phyloP scores from a whole-genome alignment of 140 eudicot genomes.

The Cichorium intybus region DNA sequence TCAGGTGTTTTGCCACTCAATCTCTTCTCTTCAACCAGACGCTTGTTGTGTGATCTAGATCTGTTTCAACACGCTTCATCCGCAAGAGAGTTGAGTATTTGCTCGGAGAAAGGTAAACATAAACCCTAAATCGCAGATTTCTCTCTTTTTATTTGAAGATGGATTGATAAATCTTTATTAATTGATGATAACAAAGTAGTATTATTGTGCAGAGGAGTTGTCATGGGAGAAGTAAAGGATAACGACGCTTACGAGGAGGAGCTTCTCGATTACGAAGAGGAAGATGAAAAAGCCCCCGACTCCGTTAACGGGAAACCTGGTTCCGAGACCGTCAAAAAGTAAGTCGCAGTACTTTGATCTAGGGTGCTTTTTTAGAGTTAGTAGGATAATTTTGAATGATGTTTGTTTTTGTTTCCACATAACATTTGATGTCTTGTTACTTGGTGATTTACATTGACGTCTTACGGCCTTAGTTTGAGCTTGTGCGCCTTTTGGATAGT shows the following conservation, averaged over 20 bases:
- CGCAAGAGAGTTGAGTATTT: neutral
- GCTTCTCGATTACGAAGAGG: slow-evolving; percentile 93
- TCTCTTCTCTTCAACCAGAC: neutral
- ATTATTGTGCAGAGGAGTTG: slow-evolving; percentile 7
- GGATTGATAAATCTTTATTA: neutral
- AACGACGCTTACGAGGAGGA: slow-evolving; percentile 91
- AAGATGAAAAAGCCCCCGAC: slow-evolving; percentile 82
- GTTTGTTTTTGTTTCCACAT: neutral
- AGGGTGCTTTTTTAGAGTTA: neutral
- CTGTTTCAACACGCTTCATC: neutral
- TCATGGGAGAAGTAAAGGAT: slow-evolving; percentile 79
- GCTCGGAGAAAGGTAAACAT: slow-evolving; percentile 21
- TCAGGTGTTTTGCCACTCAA: slow-evolving; percentile 16
- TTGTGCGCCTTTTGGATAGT: neutral
- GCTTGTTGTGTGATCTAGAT: neutral
- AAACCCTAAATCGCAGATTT: slow-evolving; percentile 22
- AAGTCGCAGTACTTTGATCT: neutral
- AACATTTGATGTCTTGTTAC: neutral
- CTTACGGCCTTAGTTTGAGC: neutral
- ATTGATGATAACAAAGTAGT: neutral
- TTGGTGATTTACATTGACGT: neutral
- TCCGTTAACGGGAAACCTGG: slow-evolving; percentile 49
- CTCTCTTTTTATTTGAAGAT: neutral
- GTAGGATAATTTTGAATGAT: neutral
- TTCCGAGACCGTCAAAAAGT: slow-evolving; percentile 83